Conservation (phyloP, 495 filamentous ascomycete species). For the Hyaloscypha bicolor region DNA sequence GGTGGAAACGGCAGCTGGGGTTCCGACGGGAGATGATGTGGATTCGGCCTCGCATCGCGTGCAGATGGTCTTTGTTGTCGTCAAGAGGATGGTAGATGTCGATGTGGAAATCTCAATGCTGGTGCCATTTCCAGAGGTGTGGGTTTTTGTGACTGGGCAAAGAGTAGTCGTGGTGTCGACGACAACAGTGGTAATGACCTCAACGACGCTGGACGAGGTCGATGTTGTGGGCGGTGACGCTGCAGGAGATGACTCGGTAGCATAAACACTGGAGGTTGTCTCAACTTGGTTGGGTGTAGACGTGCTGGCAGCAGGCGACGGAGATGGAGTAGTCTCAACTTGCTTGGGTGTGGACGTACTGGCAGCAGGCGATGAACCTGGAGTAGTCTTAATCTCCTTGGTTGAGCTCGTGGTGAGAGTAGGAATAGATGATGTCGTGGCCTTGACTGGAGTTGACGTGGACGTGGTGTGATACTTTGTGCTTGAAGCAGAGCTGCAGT, state of each 20-base stretch:
- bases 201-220: background rate
- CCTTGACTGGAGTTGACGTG: conserved; percentile 18
- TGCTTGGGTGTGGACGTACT: background rate
- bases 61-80: conserved; percentile 29
- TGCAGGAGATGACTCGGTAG: conserved; percentile 5
- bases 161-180: conserved; percentile 32
- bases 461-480: conserved; percentile 41
- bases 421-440: conserved; percentile 30
- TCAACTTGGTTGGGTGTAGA: background rate
- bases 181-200: conserved; percentile 17
- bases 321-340: background rate
- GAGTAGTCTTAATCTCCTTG: background rate
- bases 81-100: conserved; percentile 28
- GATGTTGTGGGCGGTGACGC: conserved; percentile 32
- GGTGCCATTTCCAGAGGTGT: background rate
- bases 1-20: conserved; percentile 14
- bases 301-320: conserved; percentile 18
- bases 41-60: conserved; percentile 26
- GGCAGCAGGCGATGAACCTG: conserved; percentile 11
- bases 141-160: conserved; percentile 46
- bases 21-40: background rate
- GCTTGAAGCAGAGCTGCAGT: conserved; percentile 58
- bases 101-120: conserved; percentile 6
- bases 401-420: conserved; percentile 8
- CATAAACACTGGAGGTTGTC: conserved; percentile 1